phyloP scores from a whole-genome alignment of 108 stramenopile genomes.

The Skeletonema costatum region DNA sequence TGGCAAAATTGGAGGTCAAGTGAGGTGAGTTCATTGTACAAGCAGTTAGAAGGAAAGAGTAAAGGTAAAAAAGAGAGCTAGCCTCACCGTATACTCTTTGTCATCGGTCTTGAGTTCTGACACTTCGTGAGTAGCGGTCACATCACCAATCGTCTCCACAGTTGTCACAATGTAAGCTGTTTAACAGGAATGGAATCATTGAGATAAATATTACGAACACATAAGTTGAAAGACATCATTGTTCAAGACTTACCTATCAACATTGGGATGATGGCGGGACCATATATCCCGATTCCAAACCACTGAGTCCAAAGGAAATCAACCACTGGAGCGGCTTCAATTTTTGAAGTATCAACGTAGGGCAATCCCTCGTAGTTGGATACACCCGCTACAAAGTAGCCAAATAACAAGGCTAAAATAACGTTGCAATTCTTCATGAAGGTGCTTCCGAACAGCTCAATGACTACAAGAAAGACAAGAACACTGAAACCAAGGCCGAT shows the following conservation, averaged over 20 bases:
- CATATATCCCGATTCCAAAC: constrained; percentile 54
- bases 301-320: constrained; percentile 57
- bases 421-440: constrained; percentile 77
- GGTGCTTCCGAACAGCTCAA: constrained; percentile 59
- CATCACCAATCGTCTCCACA: constrained; percentile 76
- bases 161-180: constrained; percentile 66
- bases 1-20: background rate
- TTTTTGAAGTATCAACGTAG: constrained; percentile 30
- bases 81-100: constrained; percentile 49
- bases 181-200: background rate
- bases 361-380: constrained; percentile 24
- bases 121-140: constrained; percentile 63
- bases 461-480: constrained; percentile 52
- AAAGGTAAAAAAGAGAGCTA: background rate
- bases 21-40: background rate
- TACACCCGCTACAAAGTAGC: constrained; percentile 43
- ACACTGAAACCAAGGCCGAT: constrained; percentile 68
- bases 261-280: constrained; percentile 47
- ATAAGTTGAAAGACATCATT: background rate
- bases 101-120: constrained; percentile 47
- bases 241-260: constrained; percentile 22
- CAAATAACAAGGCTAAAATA: constrained; percentile 57
- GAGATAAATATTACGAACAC: too few species aligned
- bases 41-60: background rate
- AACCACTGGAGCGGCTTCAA: constrained; percentile 25